Evolutionary conservation across 1,284 basidiomycete species (phyloP).

Genomic region (Moesziomyces globuligerus): DNA sequence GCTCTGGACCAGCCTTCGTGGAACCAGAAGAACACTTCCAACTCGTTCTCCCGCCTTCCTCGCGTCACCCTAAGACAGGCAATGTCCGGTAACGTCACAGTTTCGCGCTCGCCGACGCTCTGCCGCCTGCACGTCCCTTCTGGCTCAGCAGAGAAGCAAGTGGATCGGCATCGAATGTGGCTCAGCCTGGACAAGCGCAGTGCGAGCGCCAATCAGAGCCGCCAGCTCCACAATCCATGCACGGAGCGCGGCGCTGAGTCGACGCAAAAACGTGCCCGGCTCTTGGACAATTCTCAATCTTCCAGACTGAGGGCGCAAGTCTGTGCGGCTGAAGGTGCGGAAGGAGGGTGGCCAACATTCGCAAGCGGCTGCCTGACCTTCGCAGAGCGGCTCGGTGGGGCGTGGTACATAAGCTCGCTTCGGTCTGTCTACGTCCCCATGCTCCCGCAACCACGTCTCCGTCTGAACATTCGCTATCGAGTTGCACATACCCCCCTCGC

Average conservation of each 20-base stretch:
- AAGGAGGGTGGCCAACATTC: not conserved
- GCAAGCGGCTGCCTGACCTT: not conserved
- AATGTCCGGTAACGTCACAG: conserved; percentile 24
- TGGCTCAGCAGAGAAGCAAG: conserved; percentile 24
- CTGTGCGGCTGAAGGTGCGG: conserved; percentile 9
- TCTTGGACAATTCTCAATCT: conserved; percentile 1
- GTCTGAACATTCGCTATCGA: conserved; percentile 22
- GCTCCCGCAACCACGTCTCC: conserved; percentile 7
- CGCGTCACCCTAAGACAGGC: conserved; percentile 24
- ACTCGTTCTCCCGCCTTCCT: conserved; percentile 36
- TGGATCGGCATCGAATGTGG: conserved; percentile 28
- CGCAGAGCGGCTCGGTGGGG: not conserved
- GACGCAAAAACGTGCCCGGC: conserved; percentile 27
- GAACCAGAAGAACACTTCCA: conserved; percentile 18
- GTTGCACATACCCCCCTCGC: conserved; percentile 49
- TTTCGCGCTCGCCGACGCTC: not conserved
- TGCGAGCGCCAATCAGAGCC: conserved; percentile 3
- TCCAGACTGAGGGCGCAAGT: conserved; percentile 3
- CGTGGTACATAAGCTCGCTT: conserved; percentile 33
- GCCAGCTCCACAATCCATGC: not conserved
- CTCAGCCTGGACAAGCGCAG: not conserved
- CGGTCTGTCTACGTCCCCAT: not conserved
- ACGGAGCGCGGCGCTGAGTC: conserved; percentile 2
- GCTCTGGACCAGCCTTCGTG: conserved; percentile 8
- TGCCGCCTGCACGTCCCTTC: not conserved